Evolutionary conservation across 176 grass and related monocot genomes (phyloP).

Genomic region (Ampelocalamus luodianensis): DNA sequence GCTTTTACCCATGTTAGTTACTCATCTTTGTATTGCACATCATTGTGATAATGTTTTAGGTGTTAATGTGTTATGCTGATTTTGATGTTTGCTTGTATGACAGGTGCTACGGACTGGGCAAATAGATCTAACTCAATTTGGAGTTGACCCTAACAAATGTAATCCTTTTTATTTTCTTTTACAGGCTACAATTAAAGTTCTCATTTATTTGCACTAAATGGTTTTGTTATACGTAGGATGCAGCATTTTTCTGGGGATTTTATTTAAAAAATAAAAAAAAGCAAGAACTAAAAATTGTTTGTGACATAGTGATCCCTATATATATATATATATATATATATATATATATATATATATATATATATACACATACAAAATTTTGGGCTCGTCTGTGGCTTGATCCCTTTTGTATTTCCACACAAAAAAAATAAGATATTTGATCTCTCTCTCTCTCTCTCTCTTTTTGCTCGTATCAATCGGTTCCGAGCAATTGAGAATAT

Average conservation of each 20-base stretch:
- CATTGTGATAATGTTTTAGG: background rate
- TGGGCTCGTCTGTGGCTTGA: conserved; percentile 6
- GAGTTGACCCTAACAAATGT: conserved; percentile 92
- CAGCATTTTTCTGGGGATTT: background rate
- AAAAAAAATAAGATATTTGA: too few species aligned
- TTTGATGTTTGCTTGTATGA: conserved; percentile 38
- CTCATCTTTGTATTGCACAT: conserved; percentile 25
- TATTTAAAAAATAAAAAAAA: background rate
- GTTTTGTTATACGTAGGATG: background rate
- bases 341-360: too few species aligned
- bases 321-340: background rate
- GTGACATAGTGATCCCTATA: background rate
- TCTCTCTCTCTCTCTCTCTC: too few species aligned
- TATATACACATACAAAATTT: too few species aligned
- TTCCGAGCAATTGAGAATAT: too few species aligned
- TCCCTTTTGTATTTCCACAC: background rate
- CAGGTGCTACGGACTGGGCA: conserved; percentile 93
- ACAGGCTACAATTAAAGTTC: background rate
- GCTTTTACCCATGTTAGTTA: conserved; percentile 84
- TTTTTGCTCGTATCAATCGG: too few species aligned
- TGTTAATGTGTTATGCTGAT: conserved; percentile 27
- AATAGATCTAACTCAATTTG: conserved; percentile 91
- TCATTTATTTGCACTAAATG: background rate
- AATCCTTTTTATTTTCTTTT: conserved; percentile 38
- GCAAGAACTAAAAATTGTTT: background rate